Conservation (phyloP, 2,329 filamentous ascomycete genomes). For the Neofusicoccum umdonicola region DNA sequence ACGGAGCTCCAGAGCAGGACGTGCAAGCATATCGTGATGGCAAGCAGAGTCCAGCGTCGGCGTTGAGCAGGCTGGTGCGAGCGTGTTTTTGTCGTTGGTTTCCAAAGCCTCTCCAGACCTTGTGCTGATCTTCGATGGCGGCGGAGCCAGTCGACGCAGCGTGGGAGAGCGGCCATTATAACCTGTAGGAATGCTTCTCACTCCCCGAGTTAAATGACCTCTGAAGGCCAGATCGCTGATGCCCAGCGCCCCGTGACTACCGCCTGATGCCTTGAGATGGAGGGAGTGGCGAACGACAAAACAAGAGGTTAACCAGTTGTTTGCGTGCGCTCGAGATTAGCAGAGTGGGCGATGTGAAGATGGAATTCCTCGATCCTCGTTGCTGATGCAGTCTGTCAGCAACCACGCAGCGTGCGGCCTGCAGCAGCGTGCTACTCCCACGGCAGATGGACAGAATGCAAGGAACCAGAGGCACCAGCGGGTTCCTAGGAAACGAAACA, state of each 20-base stretch:
- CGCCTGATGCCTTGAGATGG: background rate
- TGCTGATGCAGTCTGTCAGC: background rate
- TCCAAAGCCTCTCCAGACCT: background rate
- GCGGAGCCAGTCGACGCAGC: background rate
- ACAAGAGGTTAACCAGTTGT: background rate
- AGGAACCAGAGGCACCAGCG: slow-evolving; percentile 5
- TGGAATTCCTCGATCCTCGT: background rate
- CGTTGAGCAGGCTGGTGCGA: slow-evolving; percentile 18
- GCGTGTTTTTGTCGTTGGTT: background rate
- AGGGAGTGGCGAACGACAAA: background rate
- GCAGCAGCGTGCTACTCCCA: background rate
- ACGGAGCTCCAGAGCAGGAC: slow-evolving; percentile 35
- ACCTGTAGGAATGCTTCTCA: background rate
- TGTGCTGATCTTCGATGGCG: background rate
- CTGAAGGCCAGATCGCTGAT: background rate
- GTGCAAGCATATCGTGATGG: slow-evolving; percentile 35
- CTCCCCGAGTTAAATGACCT: background rate
- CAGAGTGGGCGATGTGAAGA: background rate
- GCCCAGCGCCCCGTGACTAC: background rate
- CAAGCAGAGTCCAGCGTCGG: slow-evolving; percentile 32
- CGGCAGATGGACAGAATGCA: background rate
- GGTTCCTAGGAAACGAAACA: slow-evolving; percentile 1
- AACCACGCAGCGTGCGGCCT: background rate
- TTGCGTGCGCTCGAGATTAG: background rate
- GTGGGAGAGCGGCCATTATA: background rate